These are phyloP conservation scores for Epichloe sp. DNA, from an alignment of 2,329 filamentous ascomycete genomes.

Conservation along the genomic window DNA sequence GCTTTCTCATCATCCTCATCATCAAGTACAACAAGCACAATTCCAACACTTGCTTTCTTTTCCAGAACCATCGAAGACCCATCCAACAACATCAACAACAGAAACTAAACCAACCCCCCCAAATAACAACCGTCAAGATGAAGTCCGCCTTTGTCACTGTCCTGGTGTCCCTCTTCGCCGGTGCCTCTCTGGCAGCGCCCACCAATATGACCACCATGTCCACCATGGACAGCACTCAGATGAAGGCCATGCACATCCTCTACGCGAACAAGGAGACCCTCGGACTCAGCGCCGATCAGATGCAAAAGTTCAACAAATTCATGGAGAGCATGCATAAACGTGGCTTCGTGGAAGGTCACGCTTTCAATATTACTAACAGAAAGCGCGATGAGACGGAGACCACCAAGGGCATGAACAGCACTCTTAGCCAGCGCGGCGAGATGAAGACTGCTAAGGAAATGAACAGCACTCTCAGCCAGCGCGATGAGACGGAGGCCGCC, in stretches of 20 bases:
- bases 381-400: too few relatives aligned
- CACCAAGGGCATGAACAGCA: too few relatives aligned
- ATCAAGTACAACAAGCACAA: neutral
- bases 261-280: slow-evolving; percentile 1
- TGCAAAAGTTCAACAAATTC: slow-evolving; percentile 2
- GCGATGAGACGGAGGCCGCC: too few relatives aligned
- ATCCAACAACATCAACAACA: too few relatives aligned
- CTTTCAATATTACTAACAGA: accelerated
- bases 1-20: neutral
- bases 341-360: accelerated
- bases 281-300: slow-evolving; percentile 2
- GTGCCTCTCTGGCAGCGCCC: slow-evolving; percentile 2
- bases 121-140: slow-evolving; percentile 1
- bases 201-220: neutral
- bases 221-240: slow-evolving; percentile 1
- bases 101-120: too few relatives aligned
- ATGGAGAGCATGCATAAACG: slow-evolving; percentile 1
- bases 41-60: too few relatives aligned
- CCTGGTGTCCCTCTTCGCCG: slow-evolving; percentile 2
- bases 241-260: slow-evolving; percentile 3
- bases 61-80: too few relatives aligned
- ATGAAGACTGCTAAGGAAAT: too few relatives aligned
- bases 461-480: too few relatives aligned
- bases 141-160: slow-evolving; percentile 1
- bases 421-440: too few relatives aligned